A percentile compares a stretch with the other conserved stretches of the same genome.
Evolutionary conservation across 148 eudicot genomes (phyloP).

Genomic region (Rhododendron williamsianum): DNA sequence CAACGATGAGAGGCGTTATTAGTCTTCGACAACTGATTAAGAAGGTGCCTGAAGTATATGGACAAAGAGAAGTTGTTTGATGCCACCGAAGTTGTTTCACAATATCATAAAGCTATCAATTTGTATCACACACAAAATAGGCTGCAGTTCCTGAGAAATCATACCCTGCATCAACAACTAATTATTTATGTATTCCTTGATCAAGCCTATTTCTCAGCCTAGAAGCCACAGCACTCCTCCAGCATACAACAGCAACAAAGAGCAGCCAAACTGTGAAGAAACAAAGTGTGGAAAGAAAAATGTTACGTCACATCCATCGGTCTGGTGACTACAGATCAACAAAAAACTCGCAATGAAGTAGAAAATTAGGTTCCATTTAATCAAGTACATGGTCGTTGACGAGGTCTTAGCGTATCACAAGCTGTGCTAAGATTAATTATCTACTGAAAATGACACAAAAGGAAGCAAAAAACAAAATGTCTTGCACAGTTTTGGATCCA

Average conservation of each 20-base stretch:
- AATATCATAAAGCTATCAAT: not conserved
- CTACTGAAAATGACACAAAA: no score
- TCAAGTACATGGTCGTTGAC: not conserved
- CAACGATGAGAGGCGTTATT: not conserved
- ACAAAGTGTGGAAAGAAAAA: not conserved
- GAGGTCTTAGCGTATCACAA: no score
- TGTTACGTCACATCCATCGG: not conserved
- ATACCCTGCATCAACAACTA: not conserved
- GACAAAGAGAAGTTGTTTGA: not conserved
- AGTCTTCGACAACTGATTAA: not conserved
- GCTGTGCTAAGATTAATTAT: no score
- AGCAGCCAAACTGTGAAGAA: not conserved
- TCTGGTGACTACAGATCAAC: not conserved
- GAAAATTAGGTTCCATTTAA: not conserved
- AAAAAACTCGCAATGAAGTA: not conserved
- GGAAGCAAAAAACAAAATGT: no score
- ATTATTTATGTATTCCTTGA: not conserved
- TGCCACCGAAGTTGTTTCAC: not conserved
- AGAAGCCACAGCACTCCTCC: constrained; percentile 4
- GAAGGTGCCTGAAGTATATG: not conserved
- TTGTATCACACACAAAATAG: not conserved
- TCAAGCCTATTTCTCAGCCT: not conserved
- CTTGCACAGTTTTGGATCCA: no score
- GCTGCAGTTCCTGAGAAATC: not conserved
- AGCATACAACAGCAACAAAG: constrained; percentile 8